phyloP scores from a whole-genome alignment of 345 rosid genomes.

The Populus ilicifolia region DNA sequence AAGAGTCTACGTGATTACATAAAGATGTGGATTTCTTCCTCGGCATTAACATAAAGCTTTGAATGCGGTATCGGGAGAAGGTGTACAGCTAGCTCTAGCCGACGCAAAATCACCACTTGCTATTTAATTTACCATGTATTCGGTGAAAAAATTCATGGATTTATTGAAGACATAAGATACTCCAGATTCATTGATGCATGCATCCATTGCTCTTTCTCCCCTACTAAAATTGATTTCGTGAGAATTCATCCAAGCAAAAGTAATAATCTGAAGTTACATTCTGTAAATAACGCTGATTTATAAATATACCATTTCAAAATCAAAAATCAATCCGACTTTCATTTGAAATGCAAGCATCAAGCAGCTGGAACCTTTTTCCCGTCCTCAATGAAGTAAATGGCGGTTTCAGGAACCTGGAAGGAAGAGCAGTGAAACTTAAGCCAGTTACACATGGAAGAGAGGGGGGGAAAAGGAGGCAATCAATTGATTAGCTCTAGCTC shows the following conservation, averaged over 20 bases:
- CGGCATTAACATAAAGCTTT: not conserved
- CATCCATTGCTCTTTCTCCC: not conserved
- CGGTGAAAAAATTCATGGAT: not conserved
- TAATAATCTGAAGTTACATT: not conserved
- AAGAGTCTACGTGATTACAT: not conserved
- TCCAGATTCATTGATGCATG: not conserved
- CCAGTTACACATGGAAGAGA: not conserved
- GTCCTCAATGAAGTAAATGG: constrained; percentile 85
- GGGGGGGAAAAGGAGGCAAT: not conserved
- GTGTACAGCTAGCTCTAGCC: not conserved
- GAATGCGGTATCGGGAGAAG: not conserved
- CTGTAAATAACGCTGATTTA: not conserved
- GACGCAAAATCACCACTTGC: not conserved
- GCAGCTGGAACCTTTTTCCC: constrained; percentile 83
- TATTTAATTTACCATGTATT: not conserved
- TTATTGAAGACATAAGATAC: not conserved
- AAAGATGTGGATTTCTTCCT: not conserved
- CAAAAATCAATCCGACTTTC: not conserved
- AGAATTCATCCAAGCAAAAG: not conserved
- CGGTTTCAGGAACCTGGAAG: constrained; percentile 70
- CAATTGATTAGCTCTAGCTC: too few species aligned
- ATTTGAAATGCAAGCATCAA: constrained; percentile 29
- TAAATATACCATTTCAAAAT: not conserved
- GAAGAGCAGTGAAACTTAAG: not conserved
- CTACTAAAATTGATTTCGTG: not conserved